phyloP scores from a whole-genome alignment of 2,329 filamentous ascomycete species.

The Talaromyces sp. region DNA sequence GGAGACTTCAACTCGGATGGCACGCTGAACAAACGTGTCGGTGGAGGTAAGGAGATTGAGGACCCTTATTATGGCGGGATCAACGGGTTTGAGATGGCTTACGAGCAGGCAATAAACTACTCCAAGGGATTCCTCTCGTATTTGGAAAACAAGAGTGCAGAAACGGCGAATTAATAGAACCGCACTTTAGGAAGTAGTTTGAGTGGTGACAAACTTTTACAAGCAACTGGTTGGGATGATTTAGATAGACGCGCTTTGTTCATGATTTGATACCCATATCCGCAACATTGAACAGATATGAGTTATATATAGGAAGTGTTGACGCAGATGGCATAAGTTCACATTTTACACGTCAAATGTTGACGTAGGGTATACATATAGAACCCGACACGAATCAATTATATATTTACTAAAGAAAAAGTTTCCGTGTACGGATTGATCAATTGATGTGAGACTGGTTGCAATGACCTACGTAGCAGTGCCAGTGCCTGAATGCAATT shows the following conservation, averaged over 20 bases:
- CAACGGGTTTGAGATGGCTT: constrained; percentile 80
- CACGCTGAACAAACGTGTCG: constrained; percentile 31
- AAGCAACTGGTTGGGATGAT: not conserved
- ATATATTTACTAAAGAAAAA: not conserved
- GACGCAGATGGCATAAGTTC: no score
- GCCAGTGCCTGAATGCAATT: no score
- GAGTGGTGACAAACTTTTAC: no score
- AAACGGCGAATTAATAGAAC: not conserved
- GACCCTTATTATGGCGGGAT: constrained; percentile 92
- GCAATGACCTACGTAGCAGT: no score
- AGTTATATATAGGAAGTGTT: not conserved
- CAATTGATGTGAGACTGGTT: no score
- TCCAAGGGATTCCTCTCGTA: constrained; percentile 69
- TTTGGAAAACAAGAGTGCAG: constrained; percentile 32
- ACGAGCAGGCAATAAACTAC: constrained; percentile 75
- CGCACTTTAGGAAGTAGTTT: not conserved
- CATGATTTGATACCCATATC: not conserved
- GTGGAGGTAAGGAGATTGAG: constrained; percentile 63
- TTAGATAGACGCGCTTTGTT: not conserved
- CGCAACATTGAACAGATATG: no score
- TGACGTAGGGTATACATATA: not conserved
- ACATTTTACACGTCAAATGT: no score
- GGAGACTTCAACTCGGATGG: constrained; percentile 69
- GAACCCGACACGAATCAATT: not conserved
- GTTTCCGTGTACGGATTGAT: no score